phyloP scores from a whole-genome alignment of 2,329 filamentous ascomycete genomes.

The Aureobasidium sp. region DNA sequence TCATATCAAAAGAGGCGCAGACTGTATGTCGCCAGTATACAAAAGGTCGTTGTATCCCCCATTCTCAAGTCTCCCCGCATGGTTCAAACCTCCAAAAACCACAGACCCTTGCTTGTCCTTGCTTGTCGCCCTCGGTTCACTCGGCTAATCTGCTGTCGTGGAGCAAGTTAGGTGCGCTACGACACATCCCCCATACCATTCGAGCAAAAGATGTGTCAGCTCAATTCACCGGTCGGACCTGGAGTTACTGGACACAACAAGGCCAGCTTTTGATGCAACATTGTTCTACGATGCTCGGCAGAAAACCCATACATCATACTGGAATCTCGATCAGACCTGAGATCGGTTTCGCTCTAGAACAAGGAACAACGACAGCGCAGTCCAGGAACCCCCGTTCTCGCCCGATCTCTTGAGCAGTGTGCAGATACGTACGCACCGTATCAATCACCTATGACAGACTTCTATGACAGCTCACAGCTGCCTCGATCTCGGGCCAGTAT shows the following conservation, averaged over 20 bases:
- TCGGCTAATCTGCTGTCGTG: background rate
- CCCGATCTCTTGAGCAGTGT: background rate
- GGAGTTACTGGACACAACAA: background rate
- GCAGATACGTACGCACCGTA: background rate
- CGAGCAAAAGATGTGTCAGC: background rate
- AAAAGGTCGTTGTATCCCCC: background rate
- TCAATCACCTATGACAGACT: background rate
- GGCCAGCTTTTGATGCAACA: background rate
- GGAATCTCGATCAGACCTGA: background rate
- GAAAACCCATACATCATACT: background rate
- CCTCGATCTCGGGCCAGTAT: background rate
- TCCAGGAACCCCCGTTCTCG: background rate
- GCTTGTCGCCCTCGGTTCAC: background rate
- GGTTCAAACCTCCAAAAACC: background rate
- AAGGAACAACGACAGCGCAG: background rate
- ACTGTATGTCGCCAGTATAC: background rate
- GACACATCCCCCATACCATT: constrained; percentile 3
- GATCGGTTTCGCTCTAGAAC: background rate
- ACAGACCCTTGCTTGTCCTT: background rate
- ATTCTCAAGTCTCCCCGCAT: background rate
- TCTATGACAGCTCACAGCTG: background rate
- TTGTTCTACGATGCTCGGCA: background rate
- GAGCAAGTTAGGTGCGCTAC: background rate
- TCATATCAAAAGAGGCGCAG: background rate
- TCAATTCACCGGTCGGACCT: background rate